Percentiles rank a stretch among this genome's conserved stretches.
These are phyloP conservation scores for Aleurites moluccanus DNA, from an alignment of 441 rosid species.

Conservation along the genomic window DNA sequence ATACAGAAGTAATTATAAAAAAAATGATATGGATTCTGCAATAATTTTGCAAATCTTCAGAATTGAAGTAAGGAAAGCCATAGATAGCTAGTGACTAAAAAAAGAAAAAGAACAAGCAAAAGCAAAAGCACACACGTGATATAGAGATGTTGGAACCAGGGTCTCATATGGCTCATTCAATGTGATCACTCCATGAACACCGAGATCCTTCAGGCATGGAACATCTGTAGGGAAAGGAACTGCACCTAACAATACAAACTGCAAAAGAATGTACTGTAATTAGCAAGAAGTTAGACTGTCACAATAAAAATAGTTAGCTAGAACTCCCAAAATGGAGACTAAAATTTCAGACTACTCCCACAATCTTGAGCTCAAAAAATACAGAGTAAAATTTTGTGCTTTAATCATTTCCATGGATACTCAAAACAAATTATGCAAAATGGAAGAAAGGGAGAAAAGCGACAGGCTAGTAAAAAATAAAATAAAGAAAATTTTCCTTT, in stretches of 20 bases:
- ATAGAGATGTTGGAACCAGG: slow-evolving; percentile 85
- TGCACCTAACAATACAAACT: slow-evolving; percentile 90
- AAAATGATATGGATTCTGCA: neutral
- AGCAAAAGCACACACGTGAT: slow-evolving; percentile 49
- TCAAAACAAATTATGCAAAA: slow-evolving; percentile 1
- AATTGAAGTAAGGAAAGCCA: neutral
- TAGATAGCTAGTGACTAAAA: neutral
- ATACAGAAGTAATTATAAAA: neutral
- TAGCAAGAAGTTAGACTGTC: neutral
- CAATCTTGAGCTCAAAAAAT: neutral
- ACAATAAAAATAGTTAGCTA: neutral
- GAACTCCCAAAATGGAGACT: neutral
- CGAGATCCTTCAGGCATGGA: slow-evolving; percentile 76
- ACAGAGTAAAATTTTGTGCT: neutral
- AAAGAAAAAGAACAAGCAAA: neutral
- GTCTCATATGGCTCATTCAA: slow-evolving; percentile 94
- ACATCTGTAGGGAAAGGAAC: slow-evolving; percentile 93
- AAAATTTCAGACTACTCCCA: neutral
- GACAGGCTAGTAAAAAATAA: neutral
- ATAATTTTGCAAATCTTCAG: neutral
- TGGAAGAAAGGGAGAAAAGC: neutral
- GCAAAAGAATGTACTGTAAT: slow-evolving; percentile 19
- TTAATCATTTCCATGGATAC: neutral
- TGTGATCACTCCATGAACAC: slow-evolving; percentile 87
- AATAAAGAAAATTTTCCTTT: neutral